Base-by-base conservation (phyloP, 2,329 filamentous ascomycete genomes). In the Colletotrichum euphorbiae region DNA sequence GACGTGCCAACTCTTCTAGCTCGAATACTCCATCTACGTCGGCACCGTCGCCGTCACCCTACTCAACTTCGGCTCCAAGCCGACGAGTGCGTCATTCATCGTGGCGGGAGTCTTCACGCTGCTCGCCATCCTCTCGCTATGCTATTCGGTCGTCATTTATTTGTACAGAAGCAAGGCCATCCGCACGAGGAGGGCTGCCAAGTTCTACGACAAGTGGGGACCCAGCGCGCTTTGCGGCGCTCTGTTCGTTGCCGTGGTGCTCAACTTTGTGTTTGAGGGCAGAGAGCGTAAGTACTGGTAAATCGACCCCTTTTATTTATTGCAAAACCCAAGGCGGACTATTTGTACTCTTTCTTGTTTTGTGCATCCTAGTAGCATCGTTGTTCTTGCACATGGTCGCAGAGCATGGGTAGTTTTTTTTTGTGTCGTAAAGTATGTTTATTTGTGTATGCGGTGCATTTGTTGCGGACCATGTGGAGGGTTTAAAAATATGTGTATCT, bases 11-110 rank as follows among this genome's bases (percentile, higher is more conserved):
- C 70, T 66, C 12, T 33, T 55, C 31, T 72, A 92, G 92, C 91
- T 99, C 74, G 95, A 99, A 80, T 98, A 97, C 80, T 95, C 92
- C 56, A 97, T 98, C 75, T 94, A 98, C 76, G 90, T 99, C 61
- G 93, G 93, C 73, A 91, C 92, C 31, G 95, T 97, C 73, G 93
- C 94, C 12, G 91, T 92, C 7, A 93, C 93, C 0, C 83, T 97
- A 51, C 87, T 97, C 72, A 94, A 97, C 83, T 93, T 98, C 77
- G 89, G 92, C 73, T 79, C 79, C 11, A 85, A 87, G 71, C 84
- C 87, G 19, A 85, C 80, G 7, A 76, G 73, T 50, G 78, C 89
- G 19, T 89, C 91, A 6, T 89, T 97, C 71, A 82, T 88, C 51
- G 89, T 92, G 0, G 87, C 93, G 0, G 91, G 90, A 76, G 85